Percentiles rank a stretch among this genome's conserved stretches.
These are phyloP conservation scores for Lactarius vividus DNA, from an alignment of 768 basidiomycete species.

Conservation along the genomic window DNA sequence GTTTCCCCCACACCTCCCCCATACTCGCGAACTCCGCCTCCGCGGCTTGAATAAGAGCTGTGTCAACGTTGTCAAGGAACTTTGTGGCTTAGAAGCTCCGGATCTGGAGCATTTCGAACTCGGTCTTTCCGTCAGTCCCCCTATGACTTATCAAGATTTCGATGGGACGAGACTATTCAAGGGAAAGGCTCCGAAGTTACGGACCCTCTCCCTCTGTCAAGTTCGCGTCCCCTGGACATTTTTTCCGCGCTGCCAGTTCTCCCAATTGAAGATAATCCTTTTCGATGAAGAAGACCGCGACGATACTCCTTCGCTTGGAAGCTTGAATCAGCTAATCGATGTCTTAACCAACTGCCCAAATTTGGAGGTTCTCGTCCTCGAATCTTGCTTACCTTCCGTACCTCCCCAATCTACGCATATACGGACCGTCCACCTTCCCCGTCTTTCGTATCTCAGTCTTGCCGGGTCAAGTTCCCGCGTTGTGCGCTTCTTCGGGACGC, in stretches of 20 bases:
- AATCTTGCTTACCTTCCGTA: slow-evolving; percentile 1
- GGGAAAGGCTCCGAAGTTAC: slow-evolving; percentile 9
- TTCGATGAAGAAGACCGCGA: background rate
- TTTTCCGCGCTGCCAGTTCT: slow-evolving; percentile 11
- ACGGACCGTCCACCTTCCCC: slow-evolving; percentile 10
- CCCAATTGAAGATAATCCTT: slow-evolving; percentile 7
- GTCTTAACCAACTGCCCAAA: slow-evolving; percentile 2
- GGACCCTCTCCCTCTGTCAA: background rate
- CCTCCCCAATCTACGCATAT: background rate
- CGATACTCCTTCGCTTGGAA: background rate
- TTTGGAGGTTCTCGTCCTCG: slow-evolving; percentile 9
- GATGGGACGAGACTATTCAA: background rate
- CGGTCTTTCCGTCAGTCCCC: background rate
- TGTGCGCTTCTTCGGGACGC: slow-evolving; percentile 3
- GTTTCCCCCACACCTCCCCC: slow-evolving; percentile 2
- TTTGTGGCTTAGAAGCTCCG: slow-evolving; percentile 5
- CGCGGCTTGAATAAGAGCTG: background rate
- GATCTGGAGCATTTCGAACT: slow-evolving; percentile 15
- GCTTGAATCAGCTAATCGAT: background rate
- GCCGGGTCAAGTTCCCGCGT: slow-evolving; percentile 8
- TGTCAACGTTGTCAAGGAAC: background rate
- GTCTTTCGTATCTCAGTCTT: slow-evolving; percentile 5
- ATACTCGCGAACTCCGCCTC: slow-evolving; percentile 16
- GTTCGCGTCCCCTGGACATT: slow-evolving; percentile 2
- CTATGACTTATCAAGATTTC: background rate